Evolutionary conservation across 108 stramenopile species (phyloP).

Genomic region (Skeletonema marinoi): DNA sequence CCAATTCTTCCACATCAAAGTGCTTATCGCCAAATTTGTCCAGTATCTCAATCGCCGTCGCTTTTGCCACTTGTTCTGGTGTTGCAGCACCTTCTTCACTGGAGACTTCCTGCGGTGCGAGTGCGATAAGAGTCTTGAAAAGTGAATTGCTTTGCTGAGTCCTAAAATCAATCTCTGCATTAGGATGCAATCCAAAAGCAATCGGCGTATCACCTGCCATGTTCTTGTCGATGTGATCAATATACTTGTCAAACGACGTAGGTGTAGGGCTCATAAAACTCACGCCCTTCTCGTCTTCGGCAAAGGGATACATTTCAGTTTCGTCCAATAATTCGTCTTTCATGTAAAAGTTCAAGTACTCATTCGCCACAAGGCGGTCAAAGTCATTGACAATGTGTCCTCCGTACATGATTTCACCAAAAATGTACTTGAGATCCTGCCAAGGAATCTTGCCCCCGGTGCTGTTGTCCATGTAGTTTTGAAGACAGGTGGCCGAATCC

Average conservation of each 20-base stretch:
- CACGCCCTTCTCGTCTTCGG: conserved; percentile 84
- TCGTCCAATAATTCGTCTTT: conserved; percentile 92
- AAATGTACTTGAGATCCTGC: conserved; percentile 92
- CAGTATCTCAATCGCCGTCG: conserved; percentile 60
- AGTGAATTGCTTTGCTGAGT: conserved; percentile 81
- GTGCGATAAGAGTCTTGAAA: conserved; percentile 58
- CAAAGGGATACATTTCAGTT: conserved; percentile 90
- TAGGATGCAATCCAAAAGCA: conserved; percentile 93
- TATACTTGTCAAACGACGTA: conserved; percentile 89
- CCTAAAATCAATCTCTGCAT: conserved; percentile 93
- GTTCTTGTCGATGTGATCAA: conserved; percentile 85
- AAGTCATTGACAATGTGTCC: conserved; percentile 96
- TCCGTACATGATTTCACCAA: conserved; percentile 95
- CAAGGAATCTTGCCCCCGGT: conserved; percentile 92
- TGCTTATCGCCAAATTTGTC: conserved; percentile 85
- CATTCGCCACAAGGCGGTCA: conserved; percentile 88
- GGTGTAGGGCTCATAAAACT: conserved; percentile 86
- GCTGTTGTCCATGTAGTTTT: conserved; percentile 91
- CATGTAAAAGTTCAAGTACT: conserved; percentile 92
- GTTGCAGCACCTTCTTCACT: conserved; percentile 44
- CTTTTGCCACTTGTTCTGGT: conserved; percentile 70
- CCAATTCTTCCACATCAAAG: conserved; percentile 86
- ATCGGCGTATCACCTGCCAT: conserved; percentile 88
- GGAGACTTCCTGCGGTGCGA: conserved; percentile 56
- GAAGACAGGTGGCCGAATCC: conserved; percentile 83